Conservation (phyloP, 108 stramenopile species). For the Pseudonitzschia multiseries region DNA sequence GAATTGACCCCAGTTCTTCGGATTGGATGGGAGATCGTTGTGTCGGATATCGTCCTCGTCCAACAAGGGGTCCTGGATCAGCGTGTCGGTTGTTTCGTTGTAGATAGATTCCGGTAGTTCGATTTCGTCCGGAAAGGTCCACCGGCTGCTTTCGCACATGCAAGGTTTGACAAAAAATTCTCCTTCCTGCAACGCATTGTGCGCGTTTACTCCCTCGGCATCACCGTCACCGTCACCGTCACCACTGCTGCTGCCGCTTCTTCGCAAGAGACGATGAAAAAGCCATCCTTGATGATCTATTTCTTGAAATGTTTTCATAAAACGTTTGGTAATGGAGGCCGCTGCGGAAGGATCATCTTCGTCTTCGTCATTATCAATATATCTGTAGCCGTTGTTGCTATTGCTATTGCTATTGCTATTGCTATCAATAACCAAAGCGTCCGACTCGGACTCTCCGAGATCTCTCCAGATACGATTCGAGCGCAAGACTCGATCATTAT, state of each 20-base stretch:
- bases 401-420: too few relatives aligned
- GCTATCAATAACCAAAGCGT: background rate
- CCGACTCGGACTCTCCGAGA: background rate
- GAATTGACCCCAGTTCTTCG: background rate
- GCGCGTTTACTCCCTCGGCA: background rate
- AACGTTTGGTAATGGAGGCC: background rate
- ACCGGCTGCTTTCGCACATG: slow-evolving; percentile 5
- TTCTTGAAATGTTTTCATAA: background rate
- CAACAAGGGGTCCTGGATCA: background rate
- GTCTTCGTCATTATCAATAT: background rate
- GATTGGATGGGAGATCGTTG: background rate
- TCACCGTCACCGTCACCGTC: background rate
- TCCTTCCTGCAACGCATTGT: background rate
- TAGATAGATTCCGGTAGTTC: background rate
- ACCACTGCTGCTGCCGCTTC: background rate
- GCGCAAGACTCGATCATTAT: background rate
- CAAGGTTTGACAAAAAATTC: slow-evolving; percentile 16
- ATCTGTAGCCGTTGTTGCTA: background rate
- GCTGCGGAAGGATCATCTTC: background rate
- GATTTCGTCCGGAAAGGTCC: slow-evolving; percentile 1
- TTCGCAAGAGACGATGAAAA: background rate
- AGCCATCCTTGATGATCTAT: background rate
- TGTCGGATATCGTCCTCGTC: background rate
- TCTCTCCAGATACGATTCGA: slow-evolving; percentile 4
- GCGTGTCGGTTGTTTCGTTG: background rate